phyloP scores from a whole-genome alignment of 495 filamentous ascomycete genomes.

The Pyronema omphalodes region DNA sequence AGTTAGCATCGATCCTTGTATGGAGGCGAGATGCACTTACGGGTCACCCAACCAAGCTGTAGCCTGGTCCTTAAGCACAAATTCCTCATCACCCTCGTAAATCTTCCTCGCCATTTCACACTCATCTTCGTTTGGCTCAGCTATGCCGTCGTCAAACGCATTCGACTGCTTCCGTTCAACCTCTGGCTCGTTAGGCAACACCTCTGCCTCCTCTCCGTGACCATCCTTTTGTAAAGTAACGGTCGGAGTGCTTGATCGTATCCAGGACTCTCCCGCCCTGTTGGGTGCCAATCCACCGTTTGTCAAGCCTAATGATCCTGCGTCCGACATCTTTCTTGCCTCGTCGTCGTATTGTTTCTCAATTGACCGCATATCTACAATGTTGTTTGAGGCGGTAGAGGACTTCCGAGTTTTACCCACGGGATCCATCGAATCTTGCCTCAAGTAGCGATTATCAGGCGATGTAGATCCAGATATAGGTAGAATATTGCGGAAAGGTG shows the following conservation, averaged over 20 bases:
- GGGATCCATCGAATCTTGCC: not conserved
- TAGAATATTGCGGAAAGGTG: not conserved
- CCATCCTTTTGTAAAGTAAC: conserved; percentile 23
- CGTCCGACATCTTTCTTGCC: conserved; percentile 4
- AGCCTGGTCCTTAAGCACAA: conserved; percentile 55
- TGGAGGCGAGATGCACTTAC: conserved; percentile 9
- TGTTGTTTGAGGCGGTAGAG: conserved; percentile 7
- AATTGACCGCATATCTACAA: conserved; percentile 20
- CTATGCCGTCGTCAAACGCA: not conserved
- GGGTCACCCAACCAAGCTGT: conserved; percentile 79
- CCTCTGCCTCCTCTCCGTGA: conserved; percentile 19
- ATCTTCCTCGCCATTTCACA: conserved; percentile 59
- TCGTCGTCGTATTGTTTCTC: conserved; percentile 15
- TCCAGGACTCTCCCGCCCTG: conserved; percentile 16
- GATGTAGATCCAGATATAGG: not conserved
- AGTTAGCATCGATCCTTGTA: conserved; percentile 7
- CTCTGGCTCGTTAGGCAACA: conserved; percentile 10
- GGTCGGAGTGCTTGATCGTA: conserved; percentile 17
- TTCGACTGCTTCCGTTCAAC: conserved; percentile 1
- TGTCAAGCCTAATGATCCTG: conserved; percentile 5
- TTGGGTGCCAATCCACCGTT: not conserved
- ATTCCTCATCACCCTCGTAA: conserved; percentile 68
- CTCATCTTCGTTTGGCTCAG: conserved; percentile 42
- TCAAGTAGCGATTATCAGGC: not conserved
- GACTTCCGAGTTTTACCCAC: not conserved